These are phyloP conservation scores for Neurospora tetraspora DNA, from an alignment of 495 filamentous ascomycete species.

Conservation along the genomic window DNA sequence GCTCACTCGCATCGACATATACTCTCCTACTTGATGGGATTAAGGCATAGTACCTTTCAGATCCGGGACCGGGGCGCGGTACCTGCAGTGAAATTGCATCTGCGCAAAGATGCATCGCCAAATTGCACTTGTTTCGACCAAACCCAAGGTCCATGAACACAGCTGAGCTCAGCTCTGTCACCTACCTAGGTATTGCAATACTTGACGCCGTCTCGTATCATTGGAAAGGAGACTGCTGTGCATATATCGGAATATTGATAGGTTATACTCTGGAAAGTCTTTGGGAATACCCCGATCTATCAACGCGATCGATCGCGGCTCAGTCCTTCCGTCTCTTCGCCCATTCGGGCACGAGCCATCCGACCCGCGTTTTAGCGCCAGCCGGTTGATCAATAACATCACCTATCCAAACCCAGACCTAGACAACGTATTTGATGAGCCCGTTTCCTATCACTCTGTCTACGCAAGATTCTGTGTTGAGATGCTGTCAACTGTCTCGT, in stretches of 20 bases:
- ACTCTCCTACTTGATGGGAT: rapidly evolving
- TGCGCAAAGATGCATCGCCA: neutral
- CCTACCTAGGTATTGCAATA: neutral
- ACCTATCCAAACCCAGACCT: neutral
- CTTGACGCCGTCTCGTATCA: neutral
- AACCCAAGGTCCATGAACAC: neutral
- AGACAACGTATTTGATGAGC: neutral
- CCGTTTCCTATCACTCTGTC: neutral
- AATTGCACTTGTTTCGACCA: neutral
- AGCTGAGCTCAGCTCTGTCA: neutral
- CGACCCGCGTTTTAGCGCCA: neutral
- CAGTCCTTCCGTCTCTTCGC: neutral
- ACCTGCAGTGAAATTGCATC: neutral
- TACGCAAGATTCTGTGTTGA: neutral
- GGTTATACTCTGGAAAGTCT: no score
- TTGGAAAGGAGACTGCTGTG: neutral
- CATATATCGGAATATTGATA: neutral
- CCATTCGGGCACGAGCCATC: neutral
- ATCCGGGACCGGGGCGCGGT: neutral
- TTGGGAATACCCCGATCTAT: neutral
- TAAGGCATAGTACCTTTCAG: neutral
- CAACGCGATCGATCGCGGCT: neutral
- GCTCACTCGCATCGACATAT: neutral
- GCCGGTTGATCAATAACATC: neutral
- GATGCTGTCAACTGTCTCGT: neutral